These are phyloP conservation scores for Zygotorulaspora florentina DNA, from an alignment of 805 yeast genomes.

Conservation along the genomic window DNA sequence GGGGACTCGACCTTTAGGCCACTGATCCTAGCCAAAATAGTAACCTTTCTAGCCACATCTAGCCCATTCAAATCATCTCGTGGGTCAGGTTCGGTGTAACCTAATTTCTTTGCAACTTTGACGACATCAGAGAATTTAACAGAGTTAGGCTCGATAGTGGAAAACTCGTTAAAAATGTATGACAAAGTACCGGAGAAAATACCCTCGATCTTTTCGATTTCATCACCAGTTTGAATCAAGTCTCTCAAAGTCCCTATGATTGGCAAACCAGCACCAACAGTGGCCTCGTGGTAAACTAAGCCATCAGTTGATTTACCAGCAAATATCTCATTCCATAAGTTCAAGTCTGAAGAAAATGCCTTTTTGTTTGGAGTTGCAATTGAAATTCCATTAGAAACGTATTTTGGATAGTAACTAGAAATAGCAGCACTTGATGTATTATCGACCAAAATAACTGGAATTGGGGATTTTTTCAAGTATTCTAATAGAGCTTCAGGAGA, in stretches of 20 bases:
- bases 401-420: conserved; percentile 72
- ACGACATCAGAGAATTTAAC: conserved; percentile 88
- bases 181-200: conserved; percentile 95
- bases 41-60: conserved; percentile 97
- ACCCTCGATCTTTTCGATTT: conserved; percentile 88
- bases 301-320: conserved; percentile 51
- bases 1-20: conserved; percentile 85
- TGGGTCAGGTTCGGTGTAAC: conserved; percentile 99
- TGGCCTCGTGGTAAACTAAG: conserved; percentile 93
- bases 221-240: conserved; percentile 87
- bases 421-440: conserved; percentile 83
- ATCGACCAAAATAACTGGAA: conserved; percentile 83
- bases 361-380: conserved; percentile 98
- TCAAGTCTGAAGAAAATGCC: conserved; percentile 79
- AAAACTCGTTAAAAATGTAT: conserved; percentile 89
- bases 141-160: conserved; percentile 57
- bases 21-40: conserved; percentile 89
- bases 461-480: conserved; percentile 60
- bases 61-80: conserved; percentile 97
- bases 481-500: conserved; percentile 54
- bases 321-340: conserved; percentile 75
- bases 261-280: conserved; percentile 98
- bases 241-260: conserved; percentile 85
- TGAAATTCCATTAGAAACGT: conserved; percentile 74
- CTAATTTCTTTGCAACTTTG: conserved; percentile 78